Conservation (phyloP, 176 grass and related monocot genomes). For the Puya raimondii region DNA sequence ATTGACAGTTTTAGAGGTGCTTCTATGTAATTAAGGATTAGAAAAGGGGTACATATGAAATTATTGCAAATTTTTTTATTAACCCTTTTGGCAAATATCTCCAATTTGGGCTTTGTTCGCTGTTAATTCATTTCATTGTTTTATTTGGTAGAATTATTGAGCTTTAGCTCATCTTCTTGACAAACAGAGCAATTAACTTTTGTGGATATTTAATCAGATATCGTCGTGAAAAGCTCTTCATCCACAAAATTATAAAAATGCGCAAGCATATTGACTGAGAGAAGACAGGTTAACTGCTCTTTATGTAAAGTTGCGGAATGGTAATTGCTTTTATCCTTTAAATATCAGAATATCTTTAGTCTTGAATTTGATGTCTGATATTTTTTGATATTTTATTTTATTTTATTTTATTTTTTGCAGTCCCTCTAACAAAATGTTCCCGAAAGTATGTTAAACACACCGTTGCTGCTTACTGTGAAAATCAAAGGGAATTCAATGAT, state of each 20-base stretch:
- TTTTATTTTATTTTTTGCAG: no score
- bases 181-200: background rate
- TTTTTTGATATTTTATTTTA: no score
- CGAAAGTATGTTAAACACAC: background rate
- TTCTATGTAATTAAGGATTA: no score
- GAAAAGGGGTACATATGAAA: no score
- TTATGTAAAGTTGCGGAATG: background rate
- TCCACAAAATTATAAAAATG: conserved; percentile 42
- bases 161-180: background rate
- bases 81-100: no score
- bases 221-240: conserved; percentile 62
- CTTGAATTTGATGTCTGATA: no score
- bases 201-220: conserved; percentile 44
- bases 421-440: no score
- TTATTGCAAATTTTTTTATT: no score
- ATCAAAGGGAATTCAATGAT: background rate
- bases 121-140: background rate
- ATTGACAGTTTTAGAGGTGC: no score
- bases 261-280: conserved; percentile 36
- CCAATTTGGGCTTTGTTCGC: no score
- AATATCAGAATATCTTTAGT: no score
- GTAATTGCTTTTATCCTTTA: no score
- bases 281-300: background rate
- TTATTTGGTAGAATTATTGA: background rate
- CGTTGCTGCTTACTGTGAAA: background rate